Base-by-base conservation (phyloP, 805 yeast genomes). In the Yarrowia porcina region DNA sequence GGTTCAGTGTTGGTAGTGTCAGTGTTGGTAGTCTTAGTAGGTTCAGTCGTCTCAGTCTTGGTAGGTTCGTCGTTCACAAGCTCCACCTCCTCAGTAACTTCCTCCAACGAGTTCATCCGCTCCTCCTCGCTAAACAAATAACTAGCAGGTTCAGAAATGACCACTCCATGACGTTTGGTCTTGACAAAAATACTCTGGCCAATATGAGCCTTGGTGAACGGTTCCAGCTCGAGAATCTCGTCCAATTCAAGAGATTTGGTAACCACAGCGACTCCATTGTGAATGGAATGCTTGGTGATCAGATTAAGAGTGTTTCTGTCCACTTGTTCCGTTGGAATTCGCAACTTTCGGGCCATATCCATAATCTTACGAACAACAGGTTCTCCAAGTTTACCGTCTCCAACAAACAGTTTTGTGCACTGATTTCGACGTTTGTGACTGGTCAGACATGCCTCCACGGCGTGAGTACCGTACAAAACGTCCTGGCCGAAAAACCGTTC, bases 221-320 rank as follows among this genome's bases (percentile, higher is more conserved):
- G 65, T 1, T 78, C 80, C 35, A 81, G 69, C 32, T 66, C 64
- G 2, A 65, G 15, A 70, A 72, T 60, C 61, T 72, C 64, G 66
- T 79, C 65, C 65, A 76, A 68, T 57, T 73, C 66, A 0, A 86
- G 68, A 8, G 85, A 83, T 65, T 82, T 82, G 0, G 93, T 82
- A 69, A 87, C 90, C 56, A 89, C 70, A 0, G 88, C 93, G 27
- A 84, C 79, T 17, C 93, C 93, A 72, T 91, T 90, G 74, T 90
- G 96, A 12, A 88, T 89, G 7, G 85, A 92, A 67, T 85, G 82
- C 28, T 81, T 77, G 23, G 90, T 80, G 68, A 89, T 71, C 7
- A 76, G 71, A 68, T 88, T 86, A 67, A 90, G 73, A 30, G 82
- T 85, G 66, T 82, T 59, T 62, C 50, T 50, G 65, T 80, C 80